Evolutionary conservation across 1,139 yeast genomes (phyloP), one percentile per base, ranked within the genome.

Genomic region (Suhomyces maxii): DNA sequence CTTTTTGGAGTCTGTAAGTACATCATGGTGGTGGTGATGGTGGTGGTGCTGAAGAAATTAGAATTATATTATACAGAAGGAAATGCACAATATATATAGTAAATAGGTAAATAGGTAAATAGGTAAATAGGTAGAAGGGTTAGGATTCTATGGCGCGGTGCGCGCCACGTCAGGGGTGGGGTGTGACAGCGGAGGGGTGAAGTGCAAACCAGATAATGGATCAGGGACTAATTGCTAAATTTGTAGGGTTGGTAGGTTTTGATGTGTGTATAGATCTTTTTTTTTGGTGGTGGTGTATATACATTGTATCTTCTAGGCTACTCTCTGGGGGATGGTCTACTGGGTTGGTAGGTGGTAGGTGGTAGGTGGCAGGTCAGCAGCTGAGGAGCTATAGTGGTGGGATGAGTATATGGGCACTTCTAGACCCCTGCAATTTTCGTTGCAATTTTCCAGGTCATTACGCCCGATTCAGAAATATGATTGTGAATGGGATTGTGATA

Each of bases 1-100:
- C 69, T 64, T 54, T 65, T 65, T 41, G 72, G 71, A 9, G 72
- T 67, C 35, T 53, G 59, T 34, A 53, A 45, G 39, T 46, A 52
- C 59, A 55, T 55, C 49, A 46, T 48, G 41, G 33, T 37, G 38
- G 26, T n/a, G 34, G 6, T 18, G 23, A 18, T n/a, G n/a, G n/a
- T 48, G 41, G 33, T 37, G 38, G 26, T n/a, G 34, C 23, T 18
- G 23, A 18, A 18, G 23, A 18, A 18, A 28, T 28, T 28, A 9
- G 30, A 28, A 9, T 9, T 9, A 28, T 28, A 9, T 28, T 9
- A 11, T n/a, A 14, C 35, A 26, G 32, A 13, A 13, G 42, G 31
- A 28, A 9, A 11, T 11, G n/a, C 31, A 28, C 31, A 28, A 23
- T 12, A 5, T 8, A 28, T 38, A 28, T 14, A 37, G 23, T 18